Conservation (phyloP, 345 rosid genomes). For the Bruguiera sexangula region DNA sequence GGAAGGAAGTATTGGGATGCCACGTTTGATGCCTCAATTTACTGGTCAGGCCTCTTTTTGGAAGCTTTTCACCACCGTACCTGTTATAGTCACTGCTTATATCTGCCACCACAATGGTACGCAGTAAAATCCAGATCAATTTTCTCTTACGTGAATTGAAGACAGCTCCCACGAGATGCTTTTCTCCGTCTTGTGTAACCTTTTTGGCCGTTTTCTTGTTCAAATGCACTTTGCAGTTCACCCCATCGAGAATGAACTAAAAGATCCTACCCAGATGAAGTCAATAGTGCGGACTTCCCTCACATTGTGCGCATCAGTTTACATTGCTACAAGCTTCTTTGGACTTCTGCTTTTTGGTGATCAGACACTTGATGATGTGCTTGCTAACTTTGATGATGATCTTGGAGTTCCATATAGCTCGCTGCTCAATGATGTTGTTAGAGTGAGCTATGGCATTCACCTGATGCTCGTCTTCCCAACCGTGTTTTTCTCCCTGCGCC, state of each 20-base stretch:
- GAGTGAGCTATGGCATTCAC: conserved; percentile 65
- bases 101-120: conserved; percentile 67
- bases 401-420: conserved; percentile 63
- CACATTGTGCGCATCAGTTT: conserved; percentile 48
- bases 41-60: conserved; percentile 54
- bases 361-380: conserved; percentile 54
- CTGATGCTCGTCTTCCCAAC: conserved; percentile 72
- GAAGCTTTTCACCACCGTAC: conserved; percentile 63
- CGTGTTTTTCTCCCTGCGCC: conserved; percentile 65
- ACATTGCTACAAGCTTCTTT: conserved; percentile 64
- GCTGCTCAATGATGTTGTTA: conserved; percentile 51
- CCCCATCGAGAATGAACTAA: conserved; percentile 63
- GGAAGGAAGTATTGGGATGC: conserved; percentile 47
- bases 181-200: conserved; percentile 3
- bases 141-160: background rate
- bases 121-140: conserved; percentile 16
- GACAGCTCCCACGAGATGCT: background rate
- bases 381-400: conserved; percentile 68
- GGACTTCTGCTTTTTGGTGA: conserved; percentile 69
- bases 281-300: conserved; percentile 53
- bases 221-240: conserved; percentile 45
- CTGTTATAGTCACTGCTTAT: conserved; percentile 60
- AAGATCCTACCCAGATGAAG: conserved; percentile 55
- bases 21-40: conserved; percentile 47
- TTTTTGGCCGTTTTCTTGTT: background rate